Conservation (phyloP, 2,329 filamentous ascomycete genomes). For the Xylariaceae sp. region DNA sequence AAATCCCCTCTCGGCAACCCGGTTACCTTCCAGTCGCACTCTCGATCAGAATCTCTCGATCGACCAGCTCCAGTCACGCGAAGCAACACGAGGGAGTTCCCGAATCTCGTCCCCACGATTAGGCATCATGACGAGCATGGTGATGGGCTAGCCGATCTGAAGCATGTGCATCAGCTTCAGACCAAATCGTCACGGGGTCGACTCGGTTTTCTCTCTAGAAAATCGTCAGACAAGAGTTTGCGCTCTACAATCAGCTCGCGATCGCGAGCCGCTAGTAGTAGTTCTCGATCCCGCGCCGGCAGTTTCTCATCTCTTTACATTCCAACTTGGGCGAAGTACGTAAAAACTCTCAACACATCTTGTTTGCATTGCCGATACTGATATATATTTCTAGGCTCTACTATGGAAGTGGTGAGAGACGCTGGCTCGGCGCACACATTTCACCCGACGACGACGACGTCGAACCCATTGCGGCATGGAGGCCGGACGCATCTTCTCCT, state of each 20-base stretch:
- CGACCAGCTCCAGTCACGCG: conserved; percentile 42
- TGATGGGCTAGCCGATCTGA: conserved; percentile 57
- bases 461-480: conserved; percentile 41
- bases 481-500: conserved; percentile 43
- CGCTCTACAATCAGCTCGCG: conserved; percentile 49
- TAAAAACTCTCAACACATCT: background rate
- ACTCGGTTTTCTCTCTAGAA: conserved; percentile 47
- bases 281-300: conserved; percentile 39
- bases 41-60: conserved; percentile 45
- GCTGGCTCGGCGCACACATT: conserved; percentile 44
- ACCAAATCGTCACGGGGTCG: conserved; percentile 48
- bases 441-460: conserved; percentile 45
- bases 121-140: conserved; percentile 59
- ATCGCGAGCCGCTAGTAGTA: conserved; percentile 38
- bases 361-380: background rate
- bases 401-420: conserved; percentile 62
- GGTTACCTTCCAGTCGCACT: conserved; percentile 45
- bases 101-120: conserved; percentile 40
- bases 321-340: conserved; percentile 51
- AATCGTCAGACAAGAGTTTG: conserved; percentile 47
- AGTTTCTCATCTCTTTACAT: conserved; percentile 43
- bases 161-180: conserved; percentile 44
- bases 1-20: conserved; percentile 47
- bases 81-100: conserved; percentile 32
- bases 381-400: conserved; percentile 49